Evolutionary conservation across 1,284 basidiomycete species (phyloP), one percentile per base, ranked within the genome.

Genomic region (Irpex sp.): DNA sequence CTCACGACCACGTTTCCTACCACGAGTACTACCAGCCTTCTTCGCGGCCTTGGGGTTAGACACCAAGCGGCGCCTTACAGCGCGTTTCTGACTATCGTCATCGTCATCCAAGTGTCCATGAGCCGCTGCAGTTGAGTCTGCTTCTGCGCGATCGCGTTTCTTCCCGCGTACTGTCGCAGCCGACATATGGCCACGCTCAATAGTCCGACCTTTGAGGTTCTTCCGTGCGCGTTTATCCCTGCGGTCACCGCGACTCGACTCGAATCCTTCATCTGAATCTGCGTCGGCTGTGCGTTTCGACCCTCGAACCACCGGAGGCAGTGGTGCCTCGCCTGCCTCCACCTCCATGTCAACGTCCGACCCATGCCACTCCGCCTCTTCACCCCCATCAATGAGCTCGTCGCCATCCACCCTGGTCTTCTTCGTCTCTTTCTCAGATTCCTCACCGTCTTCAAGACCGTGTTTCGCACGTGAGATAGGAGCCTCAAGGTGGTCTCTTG

Each of bases 131-230:
- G 84, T 85, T 5, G 88, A 90, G 5, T 83, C 89, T 60, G 86
- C 87, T 69, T 91, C 89, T 13, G 82, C 80, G 57, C 88, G 86
- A 73, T 88, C 88, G 62, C 91, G 83, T 75, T 93, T 93, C 78
- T 83, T 89, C 34, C 91, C 91, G 66, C 89, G 57, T 17, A 49
- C 31, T 6, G 31, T 55, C 26, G 4, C 54, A 34, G 47, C 8
- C 2, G 58, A 26, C 2, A 47, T 58, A 66, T 81, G 78, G 52
- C 71, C 67, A 21, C 54, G 8, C 13, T 15, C 11, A 4, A 9
- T 21, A 11, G 15, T 17, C 15, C 17, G 26, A 17, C 34, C 54
- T 15, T 56, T 56, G 5, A 82, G 83, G 38, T 81, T 75, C 69
- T 86, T 83, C 13, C 81, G 78, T 15, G 80, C 78, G 49, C 82